Percentiles rank a stretch among this genome's conserved stretches.
Conservation (phyloP, 176 grass and related monocot species). For the Triticum dicoccoides region DNA sequence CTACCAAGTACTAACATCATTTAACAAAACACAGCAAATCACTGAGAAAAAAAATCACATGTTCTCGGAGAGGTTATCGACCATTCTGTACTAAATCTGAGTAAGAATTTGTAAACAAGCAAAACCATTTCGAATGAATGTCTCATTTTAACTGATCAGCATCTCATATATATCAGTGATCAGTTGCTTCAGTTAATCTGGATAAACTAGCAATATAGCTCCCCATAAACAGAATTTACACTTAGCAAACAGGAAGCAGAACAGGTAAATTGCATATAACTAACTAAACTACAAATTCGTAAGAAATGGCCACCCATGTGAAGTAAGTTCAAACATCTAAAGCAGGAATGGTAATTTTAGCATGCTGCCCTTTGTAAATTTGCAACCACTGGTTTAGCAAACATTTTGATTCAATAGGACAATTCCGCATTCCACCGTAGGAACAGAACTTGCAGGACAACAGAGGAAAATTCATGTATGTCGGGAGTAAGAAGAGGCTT, state of each 20-base stretch:
- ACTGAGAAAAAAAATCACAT: too few species aligned
- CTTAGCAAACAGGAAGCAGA: background rate
- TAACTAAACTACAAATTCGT: background rate
- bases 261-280: background rate
- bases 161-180: background rate
- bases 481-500: background rate
- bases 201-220: slow-evolving; percentile 10
- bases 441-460: background rate
- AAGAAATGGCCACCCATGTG: background rate
- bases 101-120: too few species aligned
- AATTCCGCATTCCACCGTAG: background rate
- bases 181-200: background rate
- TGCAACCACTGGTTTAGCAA: background rate
- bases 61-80: too few species aligned
- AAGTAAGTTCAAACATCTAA: slow-evolving; percentile 2
- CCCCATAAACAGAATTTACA: background rate
- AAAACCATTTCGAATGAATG: too few species aligned
- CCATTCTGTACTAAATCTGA: too few species aligned
- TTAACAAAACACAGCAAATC: background rate
- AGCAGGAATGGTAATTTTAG: background rate
- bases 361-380: background rate
- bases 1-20: background rate
- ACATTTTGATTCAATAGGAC: background rate
- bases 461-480: background rate
- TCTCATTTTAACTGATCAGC: too few species aligned